These are phyloP conservation scores for Pneumocystis wakefieldiae DNA, from an alignment of 1,139 yeast species.

Conservation along the genomic window DNA sequence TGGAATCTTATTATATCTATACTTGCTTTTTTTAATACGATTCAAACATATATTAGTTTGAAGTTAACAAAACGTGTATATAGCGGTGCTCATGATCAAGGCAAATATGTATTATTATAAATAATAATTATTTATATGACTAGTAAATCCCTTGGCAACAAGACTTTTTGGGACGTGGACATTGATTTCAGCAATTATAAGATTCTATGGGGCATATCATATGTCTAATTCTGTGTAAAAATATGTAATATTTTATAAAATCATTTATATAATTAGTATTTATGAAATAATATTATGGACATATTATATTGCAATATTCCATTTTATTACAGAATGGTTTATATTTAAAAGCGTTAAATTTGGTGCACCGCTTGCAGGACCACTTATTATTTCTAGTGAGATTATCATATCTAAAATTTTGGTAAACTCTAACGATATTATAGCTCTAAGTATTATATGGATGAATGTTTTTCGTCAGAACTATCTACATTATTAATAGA, in stretches of 20 bases:
- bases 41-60: conserved; percentile 74
- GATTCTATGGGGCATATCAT: conserved; percentile 77
- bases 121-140: not conserved
- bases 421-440: not conserved
- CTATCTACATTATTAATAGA: not conserved
- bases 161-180: conserved; percentile 99
- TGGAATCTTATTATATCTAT: conserved; percentile 62
- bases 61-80: conserved; percentile 67
- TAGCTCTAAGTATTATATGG: not conserved
- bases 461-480: not conserved
- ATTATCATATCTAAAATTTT: not conserved
- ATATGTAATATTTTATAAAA: conserved; percentile 1
- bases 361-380: conserved; percentile 83
- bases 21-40: conserved; percentile 78
- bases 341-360: conserved; percentile 62
- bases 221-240: conserved; percentile 40
- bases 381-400: conserved; percentile 22
- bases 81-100: conserved; percentile 45
- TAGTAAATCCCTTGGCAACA: conserved; percentile 62
- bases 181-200: conserved; percentile 62
- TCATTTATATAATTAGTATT: conserved; percentile 23
- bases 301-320: conserved; percentile 77
- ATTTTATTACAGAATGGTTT: conserved; percentile 74
- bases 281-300: conserved; percentile 59
- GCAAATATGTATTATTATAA: conserved; percentile 7